phyloP scores from a whole-genome alignment of 768 basidiomycete genomes.

The Boletus vinaceobasis region DNA sequence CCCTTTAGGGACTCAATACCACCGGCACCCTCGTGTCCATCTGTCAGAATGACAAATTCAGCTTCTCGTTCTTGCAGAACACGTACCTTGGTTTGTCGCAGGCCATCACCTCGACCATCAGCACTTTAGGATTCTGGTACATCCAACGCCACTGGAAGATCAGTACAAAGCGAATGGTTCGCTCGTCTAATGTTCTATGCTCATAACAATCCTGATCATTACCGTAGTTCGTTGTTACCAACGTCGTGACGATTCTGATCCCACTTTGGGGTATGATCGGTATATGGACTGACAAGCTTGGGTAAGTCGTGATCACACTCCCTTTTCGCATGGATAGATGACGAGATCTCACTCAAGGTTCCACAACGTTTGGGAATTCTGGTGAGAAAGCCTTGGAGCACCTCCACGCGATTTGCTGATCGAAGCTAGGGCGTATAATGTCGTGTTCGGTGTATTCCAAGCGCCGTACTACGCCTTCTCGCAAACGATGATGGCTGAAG shows the following conservation, averaged over 20 bases:
- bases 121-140: slow-evolving; percentile 80
- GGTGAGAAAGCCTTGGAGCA: slow-evolving; percentile 39
- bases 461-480: slow-evolving; percentile 86
- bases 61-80: slow-evolving; percentile 76
- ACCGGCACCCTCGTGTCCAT: slow-evolving; percentile 72
- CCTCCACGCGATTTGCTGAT: neutral
- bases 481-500: slow-evolving; percentile 86
- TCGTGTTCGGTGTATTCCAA: slow-evolving; percentile 78
- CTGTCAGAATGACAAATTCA: slow-evolving; percentile 78
- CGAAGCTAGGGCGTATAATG: slow-evolving; percentile 64
- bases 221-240: slow-evolving; percentile 68
- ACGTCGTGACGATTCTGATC: slow-evolving; percentile 71
- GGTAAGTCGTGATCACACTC: slow-evolving; percentile 40
- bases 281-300: slow-evolving; percentile 73
- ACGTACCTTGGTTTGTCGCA: slow-evolving; percentile 77
- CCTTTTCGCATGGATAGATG: slow-evolving; percentile 1
- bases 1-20: slow-evolving; percentile 68
- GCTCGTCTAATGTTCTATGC: neutral
- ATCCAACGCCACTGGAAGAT: slow-evolving; percentile 78
- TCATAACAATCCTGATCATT: neutral
- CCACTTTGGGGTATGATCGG: slow-evolving; percentile 87
- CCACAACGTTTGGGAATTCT: slow-evolving; percentile 87
- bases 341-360: slow-evolving; percentile 38
- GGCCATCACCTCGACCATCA: slow-evolving; percentile 68
- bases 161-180: slow-evolving; percentile 76